phyloP scores from a whole-genome alignment of 345 rosid species.

The Citrus unshiu region DNA sequence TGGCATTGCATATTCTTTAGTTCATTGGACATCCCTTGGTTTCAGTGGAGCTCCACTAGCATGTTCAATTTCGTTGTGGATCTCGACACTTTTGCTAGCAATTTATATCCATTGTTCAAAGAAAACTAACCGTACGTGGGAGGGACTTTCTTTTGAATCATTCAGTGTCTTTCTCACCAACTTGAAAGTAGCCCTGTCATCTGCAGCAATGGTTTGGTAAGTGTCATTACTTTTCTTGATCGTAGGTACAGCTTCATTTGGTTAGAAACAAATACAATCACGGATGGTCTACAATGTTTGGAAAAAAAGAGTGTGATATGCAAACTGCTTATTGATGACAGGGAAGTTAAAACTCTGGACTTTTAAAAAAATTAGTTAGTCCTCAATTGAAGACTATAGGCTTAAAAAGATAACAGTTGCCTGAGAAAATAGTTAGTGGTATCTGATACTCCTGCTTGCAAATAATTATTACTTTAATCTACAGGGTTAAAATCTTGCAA shows the following conservation, averaged over 20 bases:
- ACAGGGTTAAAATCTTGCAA: neutral
- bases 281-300: neutral
- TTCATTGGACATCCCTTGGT: constrained; percentile 41
- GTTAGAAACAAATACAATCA: too few species aligned
- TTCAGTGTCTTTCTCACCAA: constrained; percentile 22
- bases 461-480: neutral
- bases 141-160: constrained; percentile 46
- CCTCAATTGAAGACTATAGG: neutral
- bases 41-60: constrained; percentile 70
- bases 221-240: constrained; percentile 2
- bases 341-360: neutral
- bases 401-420: neutral
- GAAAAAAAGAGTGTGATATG: neutral
- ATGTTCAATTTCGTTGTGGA: constrained; percentile 64
- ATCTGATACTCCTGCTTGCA: neutral
- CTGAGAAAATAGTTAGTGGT: too few species aligned
- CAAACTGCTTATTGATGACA: neutral
- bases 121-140: constrained; percentile 52
- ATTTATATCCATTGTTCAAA: constrained; percentile 40
- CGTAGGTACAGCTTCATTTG: too few species aligned
- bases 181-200: constrained; percentile 57
- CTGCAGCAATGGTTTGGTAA: constrained; percentile 83
- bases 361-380: neutral
- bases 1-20: constrained; percentile 42
- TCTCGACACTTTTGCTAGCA: constrained; percentile 40